Base-by-base conservation (phyloP, 1,284 basidiomycete species). In the Neotropicomus parvogracilis region DNA sequence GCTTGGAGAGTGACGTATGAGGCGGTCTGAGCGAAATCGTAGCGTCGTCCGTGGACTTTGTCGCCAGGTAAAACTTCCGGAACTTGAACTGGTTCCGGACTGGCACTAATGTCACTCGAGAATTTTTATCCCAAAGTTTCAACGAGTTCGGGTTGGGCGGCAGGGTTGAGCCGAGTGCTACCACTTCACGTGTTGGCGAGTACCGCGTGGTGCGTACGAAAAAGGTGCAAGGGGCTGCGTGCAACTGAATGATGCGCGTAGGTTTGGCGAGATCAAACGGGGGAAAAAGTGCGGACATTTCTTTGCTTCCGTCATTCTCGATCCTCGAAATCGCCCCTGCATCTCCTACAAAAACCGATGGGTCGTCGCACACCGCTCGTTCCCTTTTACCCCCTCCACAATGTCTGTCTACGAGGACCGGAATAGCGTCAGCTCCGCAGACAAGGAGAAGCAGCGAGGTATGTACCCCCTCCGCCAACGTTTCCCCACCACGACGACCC, bases 391-490 rank as follows among this genome's bases (percentile, higher is more conserved):
- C n/a, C 21, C 31, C 28, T 28, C 32, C 1, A 13, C 21, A n/a
- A 71, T 71, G 70, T 67, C 65, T 32, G 16, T 49, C 29, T 47
- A 41, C 46, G 52, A 55, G 38, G 65, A 64, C 14, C 64, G 55
- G 47, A 63, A 63, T 42, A 65, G 59, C 50, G 46, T 57, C 21
- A 37, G 58, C 53, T 66, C 53, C 2, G 49, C 57, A 21, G 68
- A 70, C 50, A 72, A 64, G 58, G 56, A 57, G 41, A 59, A 59
- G 16, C 44, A 50, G 19, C 0, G 44, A 50, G 59, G 61, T 63
- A 35, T 6, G 1, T 28, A 17, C 6, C 32, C 13, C 8, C 6
- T 20, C 6, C 17, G 26, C 14, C 20, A 24, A 24, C 24, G 3
- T 7, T 8, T 10, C 4, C 21, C 6, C 17, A 6, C 6, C 29